Conservation (phyloP, 805 yeast genomes). For the Kazachstania viticola region DNA sequence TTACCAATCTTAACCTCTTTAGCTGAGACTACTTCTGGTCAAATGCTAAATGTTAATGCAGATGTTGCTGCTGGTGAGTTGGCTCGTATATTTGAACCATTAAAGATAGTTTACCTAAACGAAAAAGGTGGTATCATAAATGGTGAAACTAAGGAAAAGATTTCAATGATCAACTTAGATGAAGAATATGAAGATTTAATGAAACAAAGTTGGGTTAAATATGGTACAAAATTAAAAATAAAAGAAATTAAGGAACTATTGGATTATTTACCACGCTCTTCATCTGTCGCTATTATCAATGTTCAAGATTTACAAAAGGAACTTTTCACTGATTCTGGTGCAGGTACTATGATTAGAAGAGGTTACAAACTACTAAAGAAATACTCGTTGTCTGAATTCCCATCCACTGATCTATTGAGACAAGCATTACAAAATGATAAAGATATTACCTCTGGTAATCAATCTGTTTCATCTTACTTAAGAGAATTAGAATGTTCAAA, state of each 20-base stretch:
- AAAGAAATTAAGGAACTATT: slow-evolving; percentile 91
- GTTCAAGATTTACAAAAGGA: slow-evolving; percentile 94
- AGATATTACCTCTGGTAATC: slow-evolving; percentile 55
- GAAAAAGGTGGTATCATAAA: slow-evolving; percentile 97
- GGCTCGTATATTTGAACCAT: slow-evolving; percentile 92
- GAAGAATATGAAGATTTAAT: slow-evolving; percentile 88
- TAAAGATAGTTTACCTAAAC: slow-evolving; percentile 89
- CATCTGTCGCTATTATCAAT: slow-evolving; percentile 94
- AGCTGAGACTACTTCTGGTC: slow-evolving; percentile 96
- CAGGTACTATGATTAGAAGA: slow-evolving; percentile 95
- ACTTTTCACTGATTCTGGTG: slow-evolving; percentile 96
- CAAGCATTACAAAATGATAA: slow-evolving; percentile 67
- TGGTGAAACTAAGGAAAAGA: slow-evolving; percentile 83
- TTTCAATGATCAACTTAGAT: slow-evolving; percentile 83
- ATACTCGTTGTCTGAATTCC: slow-evolving; percentile 55
- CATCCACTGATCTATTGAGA: slow-evolving; percentile 65
- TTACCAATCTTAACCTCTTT: slow-evolving; percentile 91
- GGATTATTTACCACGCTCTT: slow-evolving; percentile 89
- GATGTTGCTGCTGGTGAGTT: slow-evolving; percentile 98
- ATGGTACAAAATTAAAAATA: slow-evolving; percentile 94
- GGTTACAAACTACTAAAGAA: slow-evolving; percentile 81
- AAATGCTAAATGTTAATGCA: slow-evolving; percentile 92
- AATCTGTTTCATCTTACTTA: slow-evolving; percentile 73
- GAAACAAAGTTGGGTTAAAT: slow-evolving; percentile 96
- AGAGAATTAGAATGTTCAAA: slow-evolving; percentile 48